A percentile compares a stretch with the other conserved stretches of the same genome.
phyloP scores from a whole-genome alignment of 257 asterid genomes.

The Solanum arcanum region DNA sequence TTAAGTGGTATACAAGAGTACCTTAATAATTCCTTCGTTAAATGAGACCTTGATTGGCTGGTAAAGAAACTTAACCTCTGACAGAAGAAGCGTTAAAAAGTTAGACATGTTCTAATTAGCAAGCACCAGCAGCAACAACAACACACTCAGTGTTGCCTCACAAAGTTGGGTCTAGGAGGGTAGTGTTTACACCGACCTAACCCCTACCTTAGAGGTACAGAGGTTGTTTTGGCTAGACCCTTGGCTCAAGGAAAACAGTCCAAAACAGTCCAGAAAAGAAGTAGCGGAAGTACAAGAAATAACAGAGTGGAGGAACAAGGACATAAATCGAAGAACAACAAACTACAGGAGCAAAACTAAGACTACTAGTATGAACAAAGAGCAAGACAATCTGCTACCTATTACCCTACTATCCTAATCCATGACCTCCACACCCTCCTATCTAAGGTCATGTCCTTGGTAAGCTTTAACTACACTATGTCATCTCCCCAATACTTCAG shows the following conservation, averaged over 20 bases:
- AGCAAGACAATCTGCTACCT: background rate
- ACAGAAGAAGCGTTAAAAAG: background rate
- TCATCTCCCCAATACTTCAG: background rate
- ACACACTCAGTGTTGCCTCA: background rate
- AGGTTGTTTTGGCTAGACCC: background rate
- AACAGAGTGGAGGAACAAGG: background rate
- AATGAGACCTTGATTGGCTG: constrained; percentile 83
- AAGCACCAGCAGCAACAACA: background rate
- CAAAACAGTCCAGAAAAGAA: background rate
- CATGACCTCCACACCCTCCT: background rate
- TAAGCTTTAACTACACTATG: background rate
- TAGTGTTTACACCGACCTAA: background rate
- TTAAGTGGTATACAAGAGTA: constrained; percentile 10
- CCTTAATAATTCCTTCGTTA: constrained; percentile 61
- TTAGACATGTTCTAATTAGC: background rate
- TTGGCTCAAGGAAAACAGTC: background rate
- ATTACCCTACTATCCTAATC: background rate
- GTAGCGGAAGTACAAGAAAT: background rate
- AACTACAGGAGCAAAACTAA: background rate
- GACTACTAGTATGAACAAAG: background rate
- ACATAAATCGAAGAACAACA: background rate
- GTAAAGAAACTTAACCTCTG: constrained; percentile 91
- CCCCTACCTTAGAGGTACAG: background rate
- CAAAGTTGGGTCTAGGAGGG: background rate
- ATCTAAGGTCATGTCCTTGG: background rate